Evolutionary conservation across 2,329 filamentous ascomycete species (phyloP).

Genomic region (Diplodia scrobiculata): DNA sequence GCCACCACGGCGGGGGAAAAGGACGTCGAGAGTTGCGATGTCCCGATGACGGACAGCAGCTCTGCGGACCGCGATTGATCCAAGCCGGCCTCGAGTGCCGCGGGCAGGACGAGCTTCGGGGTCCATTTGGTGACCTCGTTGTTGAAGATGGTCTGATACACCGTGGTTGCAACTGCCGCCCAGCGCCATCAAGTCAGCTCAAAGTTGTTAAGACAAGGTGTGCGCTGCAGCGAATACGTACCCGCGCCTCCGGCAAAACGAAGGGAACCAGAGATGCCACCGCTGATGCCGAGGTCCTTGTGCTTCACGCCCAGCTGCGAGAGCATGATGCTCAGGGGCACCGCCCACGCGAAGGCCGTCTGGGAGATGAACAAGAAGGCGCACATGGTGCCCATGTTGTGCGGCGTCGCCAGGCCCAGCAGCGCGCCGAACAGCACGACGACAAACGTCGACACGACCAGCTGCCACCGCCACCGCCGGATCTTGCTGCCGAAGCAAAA

Average conservation of each 20-base stretch:
- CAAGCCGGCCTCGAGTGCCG: slow-evolving; percentile 34
- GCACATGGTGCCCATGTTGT: slow-evolving; percentile 51
- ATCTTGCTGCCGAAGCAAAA: slow-evolving; percentile 47
- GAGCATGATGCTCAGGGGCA: slow-evolving; percentile 54
- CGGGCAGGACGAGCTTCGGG: slow-evolving; percentile 33
- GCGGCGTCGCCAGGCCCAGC: slow-evolving; percentile 49
- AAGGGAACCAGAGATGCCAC: slow-evolving; percentile 40
- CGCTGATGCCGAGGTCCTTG: slow-evolving; percentile 51
- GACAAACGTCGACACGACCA: slow-evolving; percentile 48
- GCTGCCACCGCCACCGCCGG: slow-evolving; percentile 53
- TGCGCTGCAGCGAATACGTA: not conserved
- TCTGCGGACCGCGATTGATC: not conserved
- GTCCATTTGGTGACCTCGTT: slow-evolving; percentile 37
- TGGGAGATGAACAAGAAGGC: slow-evolving; percentile 53
- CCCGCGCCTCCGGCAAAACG: slow-evolving; percentile 35
- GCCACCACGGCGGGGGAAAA: slow-evolving; percentile 32
- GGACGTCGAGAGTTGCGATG: not conserved
- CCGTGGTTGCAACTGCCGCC: slow-evolving; percentile 33
- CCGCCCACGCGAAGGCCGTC: slow-evolving; percentile 52
- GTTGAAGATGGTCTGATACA: slow-evolving; percentile 49
- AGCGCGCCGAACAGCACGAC: slow-evolving; percentile 55
- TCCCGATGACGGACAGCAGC: not conserved
- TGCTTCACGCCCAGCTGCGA: slow-evolving; percentile 56
- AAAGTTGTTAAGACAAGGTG: no score
- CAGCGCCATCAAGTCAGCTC: no score